These are phyloP conservation scores for Sporothrix brunneoviolacea DNA, from an alignment of 2,329 filamentous ascomycete genomes.

Conservation along the genomic window DNA sequence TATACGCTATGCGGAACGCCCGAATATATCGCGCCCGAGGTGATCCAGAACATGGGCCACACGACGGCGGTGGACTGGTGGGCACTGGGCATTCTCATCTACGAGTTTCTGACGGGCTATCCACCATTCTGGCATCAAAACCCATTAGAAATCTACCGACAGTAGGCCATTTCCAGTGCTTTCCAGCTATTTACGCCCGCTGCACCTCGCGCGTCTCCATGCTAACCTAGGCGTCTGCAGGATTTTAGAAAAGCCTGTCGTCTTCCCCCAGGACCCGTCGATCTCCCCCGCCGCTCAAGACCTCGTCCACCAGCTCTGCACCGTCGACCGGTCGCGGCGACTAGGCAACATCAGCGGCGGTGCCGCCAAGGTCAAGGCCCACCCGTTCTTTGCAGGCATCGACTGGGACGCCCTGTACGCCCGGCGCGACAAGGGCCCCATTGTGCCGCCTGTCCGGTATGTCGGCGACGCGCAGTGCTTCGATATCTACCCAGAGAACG, in stretches of 20 bases:
- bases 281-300: constrained; percentile 65
- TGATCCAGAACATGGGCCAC: constrained; percentile 75
- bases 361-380: constrained; percentile 62
- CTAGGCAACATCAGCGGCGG: constrained; percentile 74
- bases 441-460: constrained; percentile 66
- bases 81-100: constrained; percentile 77
- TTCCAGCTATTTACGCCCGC: neutral
- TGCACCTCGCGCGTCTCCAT: too few relatives aligned
- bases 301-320: constrained; percentile 70
- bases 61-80: constrained; percentile 79
- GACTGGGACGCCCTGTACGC: constrained; percentile 68
- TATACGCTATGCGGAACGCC: constrained; percentile 80
- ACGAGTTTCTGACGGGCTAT: constrained; percentile 78
- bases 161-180: constrained; percentile 38
- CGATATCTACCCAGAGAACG: constrained; percentile 74
- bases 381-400: constrained; percentile 67
- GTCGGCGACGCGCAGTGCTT: constrained; percentile 75
- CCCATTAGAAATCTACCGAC: constrained; percentile 80
- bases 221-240: constrained; percentile 31
- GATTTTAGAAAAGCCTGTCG: constrained; percentile 71
- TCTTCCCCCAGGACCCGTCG: constrained; percentile 60
- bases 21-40: constrained; percentile 77
- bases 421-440: constrained; percentile 60
- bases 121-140: constrained; percentile 85
- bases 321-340: constrained; percentile 68